phyloP scores from a whole-genome alignment of 495 filamentous ascomycete genomes.

The Neurospora sp. region DNA sequence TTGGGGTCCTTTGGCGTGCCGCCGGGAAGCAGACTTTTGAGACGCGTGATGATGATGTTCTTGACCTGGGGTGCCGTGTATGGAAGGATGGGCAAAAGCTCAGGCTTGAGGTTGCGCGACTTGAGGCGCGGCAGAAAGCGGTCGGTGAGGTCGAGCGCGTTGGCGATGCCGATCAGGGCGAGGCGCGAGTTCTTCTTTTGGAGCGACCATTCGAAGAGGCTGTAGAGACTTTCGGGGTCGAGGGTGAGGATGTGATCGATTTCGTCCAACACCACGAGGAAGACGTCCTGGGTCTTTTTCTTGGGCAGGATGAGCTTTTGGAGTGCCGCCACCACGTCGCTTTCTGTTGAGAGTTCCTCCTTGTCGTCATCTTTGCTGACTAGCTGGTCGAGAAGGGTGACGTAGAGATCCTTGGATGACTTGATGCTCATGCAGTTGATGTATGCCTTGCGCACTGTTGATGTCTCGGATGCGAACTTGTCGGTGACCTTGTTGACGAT shows the following conservation, averaged over 20 bases:
- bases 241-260: constrained; percentile 86
- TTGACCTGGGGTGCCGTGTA: constrained; percentile 88
- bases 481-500: constrained; percentile 71
- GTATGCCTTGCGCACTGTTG: constrained; percentile 55
- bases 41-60: constrained; percentile 70
- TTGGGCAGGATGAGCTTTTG: constrained; percentile 55
- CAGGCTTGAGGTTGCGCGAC: constrained; percentile 79
- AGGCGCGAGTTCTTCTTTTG: constrained; percentile 59
- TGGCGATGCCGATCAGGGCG: constrained; percentile 85
- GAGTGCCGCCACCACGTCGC: constrained; percentile 48
- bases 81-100: constrained; percentile 82
- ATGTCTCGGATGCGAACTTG: constrained; percentile 37
- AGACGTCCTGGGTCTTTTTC: constrained; percentile 47
- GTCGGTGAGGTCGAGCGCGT: constrained; percentile 91
- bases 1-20: constrained; percentile 34
- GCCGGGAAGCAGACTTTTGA: constrained; percentile 56
- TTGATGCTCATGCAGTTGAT: constrained; percentile 97
- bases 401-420: constrained; percentile 68
- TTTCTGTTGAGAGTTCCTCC: constrained; percentile 16
- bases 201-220: constrained; percentile 88
- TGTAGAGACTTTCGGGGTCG: constrained; percentile 79
- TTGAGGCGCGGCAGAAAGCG: constrained; percentile 91
- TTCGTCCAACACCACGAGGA: constrained; percentile 82
- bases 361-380: constrained; percentile 24
- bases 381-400: constrained; percentile 52